Percentiles rank a stretch among this genome's conserved stretches.
Conservation (phyloP, 129 eudicot genomes). For the Apium graveolens region DNA sequence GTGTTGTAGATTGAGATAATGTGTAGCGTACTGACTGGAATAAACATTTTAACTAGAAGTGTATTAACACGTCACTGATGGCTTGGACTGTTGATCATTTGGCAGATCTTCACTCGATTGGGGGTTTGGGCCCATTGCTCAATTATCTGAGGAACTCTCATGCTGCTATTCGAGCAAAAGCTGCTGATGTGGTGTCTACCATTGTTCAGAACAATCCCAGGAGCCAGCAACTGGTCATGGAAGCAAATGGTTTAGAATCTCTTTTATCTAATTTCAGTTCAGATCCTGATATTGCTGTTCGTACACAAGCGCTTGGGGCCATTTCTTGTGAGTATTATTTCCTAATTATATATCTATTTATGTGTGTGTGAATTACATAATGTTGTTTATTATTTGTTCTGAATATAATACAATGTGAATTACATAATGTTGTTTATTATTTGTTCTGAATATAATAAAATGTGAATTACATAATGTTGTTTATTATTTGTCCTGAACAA, state of each 20-base stretch:
- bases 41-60: too few relatives aligned
- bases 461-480: neutral
- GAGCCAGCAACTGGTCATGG: constrained; percentile 95
- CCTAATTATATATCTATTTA: neutral
- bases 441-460: too few relatives aligned
- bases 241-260: constrained; percentile 85
- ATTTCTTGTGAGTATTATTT: constrained; percentile 61
- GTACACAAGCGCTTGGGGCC: constrained; percentile 90
- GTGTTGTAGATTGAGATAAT: neutral
- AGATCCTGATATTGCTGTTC: constrained; percentile 64
- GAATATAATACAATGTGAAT: too few relatives aligned
- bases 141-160: constrained; percentile 62
- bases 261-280: constrained; percentile 58
- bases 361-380: neutral
- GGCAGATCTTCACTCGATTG: constrained; percentile 80
- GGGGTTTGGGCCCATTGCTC: constrained; percentile 76
- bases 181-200: constrained; percentile 87
- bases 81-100: constrained; percentile 3
- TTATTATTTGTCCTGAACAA: neutral
- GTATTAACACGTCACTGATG: neutral
- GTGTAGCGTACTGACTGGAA: neutral
- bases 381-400: neutral
- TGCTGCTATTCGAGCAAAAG: constrained; percentile 82
- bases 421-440: neutral
- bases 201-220: constrained; percentile 87